Evolutionary conservation across 805 yeast species (phyloP).

Genomic region (Metschnikowia gelsemii): DNA sequence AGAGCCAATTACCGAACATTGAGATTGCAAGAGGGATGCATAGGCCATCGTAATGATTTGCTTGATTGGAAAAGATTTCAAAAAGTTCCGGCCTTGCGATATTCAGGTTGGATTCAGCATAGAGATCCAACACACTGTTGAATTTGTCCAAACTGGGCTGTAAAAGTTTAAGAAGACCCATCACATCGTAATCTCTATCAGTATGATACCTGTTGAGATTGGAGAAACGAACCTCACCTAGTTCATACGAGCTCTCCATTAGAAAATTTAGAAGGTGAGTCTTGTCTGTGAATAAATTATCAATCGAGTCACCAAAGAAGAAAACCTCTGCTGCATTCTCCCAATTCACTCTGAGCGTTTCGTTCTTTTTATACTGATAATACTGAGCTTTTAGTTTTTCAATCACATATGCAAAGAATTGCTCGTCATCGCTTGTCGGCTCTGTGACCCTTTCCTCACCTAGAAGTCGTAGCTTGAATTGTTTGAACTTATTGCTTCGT

Average conservation of each 20-base stretch:
- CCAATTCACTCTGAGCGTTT: constrained; percentile 17
- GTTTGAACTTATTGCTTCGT: constrained; percentile 6
- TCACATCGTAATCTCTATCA: constrained; percentile 3
- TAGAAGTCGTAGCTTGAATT: constrained; percentile 11
- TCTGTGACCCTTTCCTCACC: constrained; percentile 2
- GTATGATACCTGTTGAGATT: constrained; percentile 17
- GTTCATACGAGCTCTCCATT: constrained; percentile 19
- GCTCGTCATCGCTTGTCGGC: constrained; percentile 12
- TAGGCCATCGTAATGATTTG: constrained; percentile 18
- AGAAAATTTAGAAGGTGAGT: constrained; percentile 18
- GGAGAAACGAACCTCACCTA: constrained; percentile 23
- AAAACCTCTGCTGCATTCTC: constrained; percentile 21
- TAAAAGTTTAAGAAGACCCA: constrained; percentile 9
- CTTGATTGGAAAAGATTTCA: constrained; percentile 20
- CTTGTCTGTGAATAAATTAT: constrained; percentile 13
- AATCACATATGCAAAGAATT: constrained; percentile 9
- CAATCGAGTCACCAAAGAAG: constrained; percentile 23
- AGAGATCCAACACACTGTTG: constrained; percentile 20
- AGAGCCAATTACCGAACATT: constrained; percentile 28
- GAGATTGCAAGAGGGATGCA: constrained; percentile 26
- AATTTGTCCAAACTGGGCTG: constrained; percentile 13
- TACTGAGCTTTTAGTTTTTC: constrained; percentile 5
- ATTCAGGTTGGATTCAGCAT: constrained; percentile 18
- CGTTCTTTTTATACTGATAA: constrained; percentile 12
- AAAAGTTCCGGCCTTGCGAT: constrained; percentile 20